Evolutionary conservation across 148 eudicot species (phyloP), one percentile per base, ranked within the genome.

Genomic region (Heliosperma pusillum): DNA sequence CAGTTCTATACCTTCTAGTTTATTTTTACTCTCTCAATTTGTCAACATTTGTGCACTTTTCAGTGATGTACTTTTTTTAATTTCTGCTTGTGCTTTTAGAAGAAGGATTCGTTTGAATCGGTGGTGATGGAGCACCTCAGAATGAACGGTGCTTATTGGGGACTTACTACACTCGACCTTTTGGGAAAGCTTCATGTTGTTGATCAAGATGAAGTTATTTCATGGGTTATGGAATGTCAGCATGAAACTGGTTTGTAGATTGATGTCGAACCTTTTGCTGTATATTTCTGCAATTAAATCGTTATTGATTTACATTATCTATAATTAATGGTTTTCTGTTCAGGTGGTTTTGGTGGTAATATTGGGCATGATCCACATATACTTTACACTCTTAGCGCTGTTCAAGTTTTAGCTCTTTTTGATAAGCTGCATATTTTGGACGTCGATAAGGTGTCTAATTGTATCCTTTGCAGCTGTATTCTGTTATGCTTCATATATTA

Each of bases 311-410:
- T 50, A 68, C 21, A 20, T 72, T n/a, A 66, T 25, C 22, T 74
- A 22, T 73, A 66, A 77, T 75, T 24, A 53, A 56, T 62, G 44
- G 50, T 20, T 83, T 69, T 36, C 27, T 45, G 33, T 86, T 65
- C 82, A 93, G 98, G 98, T 83, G 98, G 98, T 57, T 92, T 95
- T 81, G 93, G 93, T 79, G 98, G 98, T 76, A 95, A 92, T 70
- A 74, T 89, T 69, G 96, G 98, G 27, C 97, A 95, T 88, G 98
- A 95, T 79, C 96, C 98, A 10, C 97, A 95, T 76, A 15, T 92
- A 67, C 85, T 87, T 27, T 92, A 86, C 74, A 90, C 98, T 24
- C 96, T 95, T 65, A 95, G 98, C 83, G 96, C 96, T 26, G 87
- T 95, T 45, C 98, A 95, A 85, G 87, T 95, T 72, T 79, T 95